Base-by-base conservation (phyloP, 768 basidiomycete species). In the Plicaturopsis crispa region DNA sequence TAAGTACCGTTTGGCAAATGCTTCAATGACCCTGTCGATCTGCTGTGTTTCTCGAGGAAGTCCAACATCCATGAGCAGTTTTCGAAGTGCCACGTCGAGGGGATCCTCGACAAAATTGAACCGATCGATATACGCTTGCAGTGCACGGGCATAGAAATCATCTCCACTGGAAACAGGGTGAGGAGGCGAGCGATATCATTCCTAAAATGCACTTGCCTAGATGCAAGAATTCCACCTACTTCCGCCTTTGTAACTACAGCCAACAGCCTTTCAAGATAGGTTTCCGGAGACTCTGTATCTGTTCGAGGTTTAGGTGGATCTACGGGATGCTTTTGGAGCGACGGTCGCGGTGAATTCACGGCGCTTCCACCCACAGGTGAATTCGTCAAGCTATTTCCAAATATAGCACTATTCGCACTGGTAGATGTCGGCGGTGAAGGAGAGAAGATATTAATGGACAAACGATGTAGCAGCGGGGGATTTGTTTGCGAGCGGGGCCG, bases 21-120 rank as follows among this genome's bases (percentile, higher is more conserved):
- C 87, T 61, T 98, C 92, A 51, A 99, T 89, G 34, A 97, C 89
- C 41, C 96, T 74, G 60, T 99, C 96, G 42, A 99, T 99, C 59
- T 98, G 94, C 56, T 99, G 96, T 2, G 96, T 97, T 66, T 99
- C 96, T 39, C 82, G 73, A 3, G 96, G 96, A 19, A 99, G 72
- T 26, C 86, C 78, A 17, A 96, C 78, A 49, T 92, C 80, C 85
- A 96, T 90, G 24, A 99, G 69, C 34, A 99, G 55, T 51, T 79
- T 80, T 28, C 96, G 82, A 30, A 99, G 63, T 14, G 96, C 88
- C 21, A 98, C 78, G 53, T 99, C 96, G 23, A 99, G 70, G 7
- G 96, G 84, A 49, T 90, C 80, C 33, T 73, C 67, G 13, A 59
- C 57, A 52, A 98, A 96, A 46, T 82, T 72, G 55, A 97, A 98